phyloP scores from a whole-genome alignment of 2,329 filamentous ascomycete species.

The Paracamarosporium sp. region DNA sequence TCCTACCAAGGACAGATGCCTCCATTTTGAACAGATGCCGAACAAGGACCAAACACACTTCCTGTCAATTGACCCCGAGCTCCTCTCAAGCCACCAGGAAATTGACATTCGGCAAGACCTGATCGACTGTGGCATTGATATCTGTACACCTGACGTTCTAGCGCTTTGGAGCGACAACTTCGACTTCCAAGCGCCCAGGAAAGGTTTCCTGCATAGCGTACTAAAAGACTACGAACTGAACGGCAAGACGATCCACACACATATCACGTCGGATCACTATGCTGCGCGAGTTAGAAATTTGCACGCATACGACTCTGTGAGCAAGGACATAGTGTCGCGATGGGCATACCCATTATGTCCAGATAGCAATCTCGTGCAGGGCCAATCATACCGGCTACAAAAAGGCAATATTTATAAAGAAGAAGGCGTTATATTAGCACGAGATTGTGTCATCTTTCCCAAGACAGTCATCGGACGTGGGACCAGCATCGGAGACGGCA shows the following conservation, averaged over 20 bases:
- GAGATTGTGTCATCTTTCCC: constrained; percentile 72
- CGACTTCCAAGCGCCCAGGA: constrained; percentile 88
- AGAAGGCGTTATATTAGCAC: constrained; percentile 74
- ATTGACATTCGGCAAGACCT: constrained; percentile 86
- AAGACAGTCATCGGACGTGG: constrained; percentile 78
- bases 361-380: constrained; percentile 82
- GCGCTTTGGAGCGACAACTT: constrained; percentile 98
- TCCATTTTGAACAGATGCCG: constrained; percentile 93
- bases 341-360: constrained; percentile 91
- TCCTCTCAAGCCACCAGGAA: constrained; percentile 76
- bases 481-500: constrained; percentile 76
- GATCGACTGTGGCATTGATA: constrained; percentile 94
- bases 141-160: constrained; percentile 94
- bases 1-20: constrained; percentile 76
- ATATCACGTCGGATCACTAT: constrained; percentile 83
- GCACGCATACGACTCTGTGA: constrained; percentile 88
- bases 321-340: constrained; percentile 81
- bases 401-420: constrained; percentile 79
- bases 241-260: constrained; percentile 93
- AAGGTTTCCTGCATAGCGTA: constrained; percentile 89
- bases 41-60: constrained; percentile 70
- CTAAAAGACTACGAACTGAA: constrained; percentile 97
- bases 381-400: constrained; percentile 76
- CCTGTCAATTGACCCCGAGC: constrained; percentile 76
- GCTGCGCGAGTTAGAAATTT: constrained; percentile 85